A percentile compares a stretch with the other conserved stretches of the same genome.
Evolutionary conservation across 2,329 filamentous ascomycete species (phyloP).

Genomic region (Cladophialophora immunda): DNA sequence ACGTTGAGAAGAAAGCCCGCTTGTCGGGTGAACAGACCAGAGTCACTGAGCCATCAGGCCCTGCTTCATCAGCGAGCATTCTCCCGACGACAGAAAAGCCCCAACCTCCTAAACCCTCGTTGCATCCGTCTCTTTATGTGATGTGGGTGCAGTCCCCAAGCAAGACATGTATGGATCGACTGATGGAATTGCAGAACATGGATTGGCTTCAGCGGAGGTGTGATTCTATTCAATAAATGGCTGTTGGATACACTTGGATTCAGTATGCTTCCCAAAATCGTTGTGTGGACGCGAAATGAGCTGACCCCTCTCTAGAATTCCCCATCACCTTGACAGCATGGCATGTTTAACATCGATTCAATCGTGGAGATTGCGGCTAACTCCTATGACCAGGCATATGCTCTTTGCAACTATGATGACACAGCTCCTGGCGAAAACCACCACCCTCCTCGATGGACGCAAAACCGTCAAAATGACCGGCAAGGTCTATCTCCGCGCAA

Average conservation of each 20-base stretch:
- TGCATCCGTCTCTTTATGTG: constrained; percentile 90
- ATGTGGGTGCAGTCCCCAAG: constrained; percentile 52
- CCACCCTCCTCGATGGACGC: constrained; percentile 86
- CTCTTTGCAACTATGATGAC: constrained; percentile 93
- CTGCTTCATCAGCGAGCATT: constrained; percentile 81
- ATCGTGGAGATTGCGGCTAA: constrained; percentile 4
- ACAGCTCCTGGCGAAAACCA: constrained; percentile 89
- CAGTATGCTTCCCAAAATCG: constrained; percentile 48
- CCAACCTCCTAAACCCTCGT: constrained; percentile 68
- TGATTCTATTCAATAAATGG: constrained; percentile 99
- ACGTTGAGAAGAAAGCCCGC: constrained; percentile 81
- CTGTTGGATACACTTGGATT: constrained; percentile 78
- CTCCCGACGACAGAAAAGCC: constrained; percentile 72
- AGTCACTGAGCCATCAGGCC: constrained; percentile 49
- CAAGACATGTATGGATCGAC: neutral
- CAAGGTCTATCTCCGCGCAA: constrained; percentile 88
- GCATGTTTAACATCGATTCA: constrained; percentile 4
- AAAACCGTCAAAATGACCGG: constrained; percentile 98
- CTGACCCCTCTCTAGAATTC: constrained; percentile 32
- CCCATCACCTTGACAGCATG: constrained; percentile 78
- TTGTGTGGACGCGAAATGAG: neutral
- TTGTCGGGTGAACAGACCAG: constrained; percentile 79
- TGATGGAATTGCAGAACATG: constrained; percentile 69
- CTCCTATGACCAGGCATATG: constrained; percentile 67
- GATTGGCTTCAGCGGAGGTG: constrained; percentile 90